These are phyloP conservation scores for Exophiala sp. DNA, from an alignment of 2,329 filamentous ascomycete genomes.

Conservation along the genomic window DNA sequence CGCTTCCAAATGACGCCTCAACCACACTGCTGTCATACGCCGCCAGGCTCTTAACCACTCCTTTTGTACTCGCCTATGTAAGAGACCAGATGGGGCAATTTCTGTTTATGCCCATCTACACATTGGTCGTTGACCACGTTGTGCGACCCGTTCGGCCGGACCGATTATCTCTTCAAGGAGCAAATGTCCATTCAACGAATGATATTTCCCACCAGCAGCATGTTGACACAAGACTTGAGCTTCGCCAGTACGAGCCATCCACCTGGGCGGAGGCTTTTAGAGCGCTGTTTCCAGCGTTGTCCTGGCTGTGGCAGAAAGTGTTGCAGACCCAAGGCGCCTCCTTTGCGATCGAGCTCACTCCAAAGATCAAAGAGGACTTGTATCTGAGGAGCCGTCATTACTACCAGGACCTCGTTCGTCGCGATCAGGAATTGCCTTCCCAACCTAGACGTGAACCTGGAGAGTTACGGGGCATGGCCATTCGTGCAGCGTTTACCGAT, in stretches of 20 bases:
- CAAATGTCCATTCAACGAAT: neutral
- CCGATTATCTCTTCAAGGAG: slow-evolving; percentile 18
- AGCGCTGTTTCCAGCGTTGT: slow-evolving; percentile 14
- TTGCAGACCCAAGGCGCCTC: slow-evolving; percentile 15
- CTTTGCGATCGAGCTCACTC: slow-evolving; percentile 13
- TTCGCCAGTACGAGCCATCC: slow-evolving; percentile 2
- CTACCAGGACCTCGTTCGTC: slow-evolving; percentile 6
- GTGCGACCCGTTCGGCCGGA: slow-evolving; percentile 23
- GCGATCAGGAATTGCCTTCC: neutral
- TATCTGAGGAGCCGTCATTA: slow-evolving; percentile 6
- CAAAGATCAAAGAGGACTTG: slow-evolving; percentile 16
- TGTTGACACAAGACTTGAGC: slow-evolving; percentile 3
- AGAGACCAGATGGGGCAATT: slow-evolving; percentile 12
- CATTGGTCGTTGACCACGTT: slow-evolving; percentile 15
- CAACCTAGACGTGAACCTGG: slow-evolving; percentile 2
- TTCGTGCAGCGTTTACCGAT: slow-evolving; percentile 16
- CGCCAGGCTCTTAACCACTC: slow-evolving; percentile 33
- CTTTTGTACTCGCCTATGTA: slow-evolving; percentile 29
- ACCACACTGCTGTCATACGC: slow-evolving; percentile 30
- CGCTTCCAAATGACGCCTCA: slow-evolving; percentile 32
- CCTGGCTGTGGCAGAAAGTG: slow-evolving; percentile 18
- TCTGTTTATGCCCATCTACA: slow-evolving; percentile 17
- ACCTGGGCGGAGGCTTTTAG: slow-evolving; percentile 3
- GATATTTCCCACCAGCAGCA: neutral
- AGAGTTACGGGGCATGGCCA: slow-evolving; percentile 13